Base-by-base conservation (phyloP, 306 rosid species). In the Cucurbita maxima region DNA sequence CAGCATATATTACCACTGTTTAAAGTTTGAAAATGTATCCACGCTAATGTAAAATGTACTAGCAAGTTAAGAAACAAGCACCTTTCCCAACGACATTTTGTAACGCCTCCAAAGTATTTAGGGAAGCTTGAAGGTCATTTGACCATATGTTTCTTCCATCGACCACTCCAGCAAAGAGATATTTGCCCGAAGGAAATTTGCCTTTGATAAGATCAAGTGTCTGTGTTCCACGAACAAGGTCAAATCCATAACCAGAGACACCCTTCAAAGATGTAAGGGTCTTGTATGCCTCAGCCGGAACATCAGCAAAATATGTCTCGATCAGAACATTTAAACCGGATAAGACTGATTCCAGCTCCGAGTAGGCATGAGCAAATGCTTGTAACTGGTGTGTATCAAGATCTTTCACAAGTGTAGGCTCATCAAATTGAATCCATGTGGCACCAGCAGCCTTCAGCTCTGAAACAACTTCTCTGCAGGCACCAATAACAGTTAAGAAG, bases 131-230 rank as follows among this genome's bases (percentile, higher is more conserved):
- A 80, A 88, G 87, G 79, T 91, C 84, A 48, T 88, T 88, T 53
- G 96, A 89, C 97, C 97, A 91, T 74, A 87, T 88, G 75, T 91
- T 91, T 78, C 97, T 86, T 72, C 96, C 97, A 83, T 91, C 97
- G 73, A 91, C 96, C 76, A 91, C 86, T 58, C 97, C 96, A 71
- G 97, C 97, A 77, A 91, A 91, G 45, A 91, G 87, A 70, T 77
- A 76, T 79, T 88, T 91, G 14, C 96, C 92, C 5, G 87, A 61
- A 58, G 97, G 97, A 76, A 88, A 91, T 78, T 82, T 91, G 41
- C 77, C 80, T 81, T 88, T 87, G 78, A 91, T 89, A 81, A 91
- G 82, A 73, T 84, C 89, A 77, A 86, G 85, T 62, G 92, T 88
- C 82, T 91, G 81, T 40, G 87, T 75, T 79, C 97, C 97, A 60